Evolutionary conservation across 352 stramenopile species (phyloP).

Genomic region (Phytophthora hibernalis): DNA sequence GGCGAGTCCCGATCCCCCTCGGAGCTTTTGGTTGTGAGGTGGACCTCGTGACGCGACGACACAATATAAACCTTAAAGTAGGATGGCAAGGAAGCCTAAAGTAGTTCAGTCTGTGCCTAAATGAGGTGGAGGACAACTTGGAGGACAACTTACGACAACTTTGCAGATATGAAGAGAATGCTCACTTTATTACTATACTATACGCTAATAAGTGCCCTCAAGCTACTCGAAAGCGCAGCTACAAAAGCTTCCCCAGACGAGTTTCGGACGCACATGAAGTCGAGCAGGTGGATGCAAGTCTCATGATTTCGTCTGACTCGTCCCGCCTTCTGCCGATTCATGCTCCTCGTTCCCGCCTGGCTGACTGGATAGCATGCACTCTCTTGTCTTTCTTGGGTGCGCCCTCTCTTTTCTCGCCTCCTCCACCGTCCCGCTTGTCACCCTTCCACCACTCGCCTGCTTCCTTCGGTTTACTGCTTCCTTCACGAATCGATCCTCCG

Average conservation of each 20-base stretch:
- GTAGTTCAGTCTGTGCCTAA: background rate
- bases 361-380: conserved; percentile 37
- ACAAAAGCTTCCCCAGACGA: conserved; percentile 30
- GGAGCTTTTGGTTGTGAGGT: conserved; percentile 28
- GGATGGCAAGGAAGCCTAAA: background rate
- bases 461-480: conserved; percentile 31
- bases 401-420: conserved; percentile 35
- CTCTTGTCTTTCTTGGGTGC: conserved; percentile 37
- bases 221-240: conserved; percentile 39
- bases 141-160: conserved; percentile 1
- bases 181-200: conserved; percentile 51
- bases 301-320: background rate
- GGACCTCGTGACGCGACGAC: conserved; percentile 11
- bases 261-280: conserved; percentile 11
- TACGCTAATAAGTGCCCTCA: conserved; percentile 48
- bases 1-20: conserved; percentile 11
- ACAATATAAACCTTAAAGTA: conserved; percentile 7
- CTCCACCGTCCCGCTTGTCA: conserved; percentile 20
- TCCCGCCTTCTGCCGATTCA: background rate
- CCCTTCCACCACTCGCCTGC: conserved; percentile 27
- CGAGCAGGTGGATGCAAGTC: conserved; percentile 4
- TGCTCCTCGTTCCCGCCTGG: conserved; percentile 9
- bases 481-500: conserved; percentile 22
- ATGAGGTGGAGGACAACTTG: conserved; percentile 3
- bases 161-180: conserved; percentile 50